Conservation (phyloP, 129 eudicot species). For the Cynara cardunculus region DNA sequence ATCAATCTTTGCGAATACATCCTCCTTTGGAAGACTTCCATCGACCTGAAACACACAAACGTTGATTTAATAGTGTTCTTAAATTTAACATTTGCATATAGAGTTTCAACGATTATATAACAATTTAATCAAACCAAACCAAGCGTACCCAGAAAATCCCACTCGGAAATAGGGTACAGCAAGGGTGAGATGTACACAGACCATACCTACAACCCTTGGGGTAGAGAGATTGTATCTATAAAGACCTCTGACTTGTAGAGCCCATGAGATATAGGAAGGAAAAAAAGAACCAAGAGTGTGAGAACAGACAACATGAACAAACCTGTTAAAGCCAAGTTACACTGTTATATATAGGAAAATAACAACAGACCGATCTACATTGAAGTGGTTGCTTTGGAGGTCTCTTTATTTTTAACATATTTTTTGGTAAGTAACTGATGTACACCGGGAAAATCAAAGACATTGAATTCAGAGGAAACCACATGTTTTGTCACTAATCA, state of each 20-base stretch:
- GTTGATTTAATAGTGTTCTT: background rate
- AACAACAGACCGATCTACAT: background rate
- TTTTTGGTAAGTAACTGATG: background rate
- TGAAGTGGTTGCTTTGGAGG: background rate
- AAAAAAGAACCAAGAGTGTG: too few species aligned
- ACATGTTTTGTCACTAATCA: too few species aligned
- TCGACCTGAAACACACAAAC: conserved; percentile 48
- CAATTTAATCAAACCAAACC: background rate
- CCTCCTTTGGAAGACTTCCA: conserved; percentile 70
- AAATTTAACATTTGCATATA: background rate
- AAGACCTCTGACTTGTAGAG: background rate
- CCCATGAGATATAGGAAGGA: too few species aligned
- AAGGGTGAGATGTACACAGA: background rate
- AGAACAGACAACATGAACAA: too few species aligned
- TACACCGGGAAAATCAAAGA: too few species aligned
- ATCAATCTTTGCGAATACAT: conserved; percentile 75
- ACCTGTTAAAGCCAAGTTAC: too few species aligned
- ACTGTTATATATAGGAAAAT: too few species aligned
- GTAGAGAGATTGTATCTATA: background rate
- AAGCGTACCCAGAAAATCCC: background rate
- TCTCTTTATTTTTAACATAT: background rate
- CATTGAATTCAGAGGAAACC: too few species aligned
- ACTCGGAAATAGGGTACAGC: background rate
- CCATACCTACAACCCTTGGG: background rate
- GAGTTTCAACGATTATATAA: background rate